Evolutionary conservation across 345 rosid species (phyloP).

Genomic region (Barbarea vulgaris): DNA sequence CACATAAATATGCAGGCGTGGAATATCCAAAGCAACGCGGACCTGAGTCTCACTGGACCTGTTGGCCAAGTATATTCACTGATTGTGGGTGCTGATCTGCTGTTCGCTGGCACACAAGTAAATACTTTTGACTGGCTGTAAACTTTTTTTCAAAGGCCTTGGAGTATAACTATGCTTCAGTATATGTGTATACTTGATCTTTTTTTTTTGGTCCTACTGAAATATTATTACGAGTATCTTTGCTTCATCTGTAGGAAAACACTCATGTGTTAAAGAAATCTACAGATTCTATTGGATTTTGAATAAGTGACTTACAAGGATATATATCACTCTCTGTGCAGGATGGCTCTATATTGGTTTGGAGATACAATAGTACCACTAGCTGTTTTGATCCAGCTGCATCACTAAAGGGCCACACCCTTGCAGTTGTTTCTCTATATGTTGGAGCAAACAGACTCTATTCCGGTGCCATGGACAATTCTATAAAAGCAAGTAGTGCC

Average conservation of each 20-base stretch:
- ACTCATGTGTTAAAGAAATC: background rate
- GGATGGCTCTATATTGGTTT: conserved; percentile 87
- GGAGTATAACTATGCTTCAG: conserved; percentile 14
- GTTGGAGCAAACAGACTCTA: conserved; percentile 92
- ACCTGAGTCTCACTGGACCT: conserved; percentile 82
- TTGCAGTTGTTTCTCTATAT: conserved; percentile 77
- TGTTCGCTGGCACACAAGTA: conserved; percentile 93
- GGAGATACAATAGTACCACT: conserved; percentile 74
- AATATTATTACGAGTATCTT: conserved; percentile 2
- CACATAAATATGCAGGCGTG: conserved; percentile 56
- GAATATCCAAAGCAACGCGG: conserved; percentile 71
- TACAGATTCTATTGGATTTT: conserved; percentile 1
- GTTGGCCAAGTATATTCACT: conserved; percentile 87
- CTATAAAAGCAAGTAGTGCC: conserved; percentile 61
- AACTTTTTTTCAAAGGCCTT: background rate
- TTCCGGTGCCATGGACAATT: conserved; percentile 95
- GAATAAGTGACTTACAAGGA: background rate
- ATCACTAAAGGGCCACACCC: conserved; percentile 67
- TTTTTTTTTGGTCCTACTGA: background rate
- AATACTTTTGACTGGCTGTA: conserved; percentile 26
- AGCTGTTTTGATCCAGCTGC: conserved; percentile 89
- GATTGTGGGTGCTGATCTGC: conserved; percentile 79
- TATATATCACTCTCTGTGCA: conserved; percentile 39
- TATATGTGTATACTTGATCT: background rate
- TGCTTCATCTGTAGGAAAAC: conserved; percentile 9